Conservation (phyloP, 108 stramenopile genomes). For the Skeletonema menzelii region DNA sequence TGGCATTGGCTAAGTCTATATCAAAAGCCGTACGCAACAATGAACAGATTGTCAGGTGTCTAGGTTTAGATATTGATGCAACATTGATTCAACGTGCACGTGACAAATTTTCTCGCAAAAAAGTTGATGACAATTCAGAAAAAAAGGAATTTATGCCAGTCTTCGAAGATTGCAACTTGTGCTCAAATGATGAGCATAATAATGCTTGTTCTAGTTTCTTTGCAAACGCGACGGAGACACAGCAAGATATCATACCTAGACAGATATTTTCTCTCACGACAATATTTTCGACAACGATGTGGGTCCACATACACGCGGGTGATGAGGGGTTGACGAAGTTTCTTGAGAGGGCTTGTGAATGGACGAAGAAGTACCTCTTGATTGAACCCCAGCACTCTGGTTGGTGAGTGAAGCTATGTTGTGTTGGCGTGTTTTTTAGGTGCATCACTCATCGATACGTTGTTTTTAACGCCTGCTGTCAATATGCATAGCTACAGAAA, state of each 20-base stretch:
- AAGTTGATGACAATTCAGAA: background rate
- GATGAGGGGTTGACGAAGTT: constrained; percentile 47
- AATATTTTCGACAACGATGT: constrained; percentile 65
- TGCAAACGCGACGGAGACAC: background rate
- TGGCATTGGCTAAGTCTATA: constrained; percentile 35
- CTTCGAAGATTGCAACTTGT: constrained; percentile 45
- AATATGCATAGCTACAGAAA: constrained; percentile 50
- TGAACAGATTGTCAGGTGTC: constrained; percentile 20
- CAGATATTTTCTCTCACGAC: constrained; percentile 50
- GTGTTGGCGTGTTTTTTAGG: background rate
- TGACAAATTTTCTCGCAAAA: constrained; percentile 12
- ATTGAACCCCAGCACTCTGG: constrained; percentile 57
- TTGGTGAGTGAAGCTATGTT: constrained; percentile 25
- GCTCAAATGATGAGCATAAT: constrained; percentile 28
- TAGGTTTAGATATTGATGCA: constrained; percentile 56
- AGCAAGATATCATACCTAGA: background rate
- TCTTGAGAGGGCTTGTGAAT: constrained; percentile 39
- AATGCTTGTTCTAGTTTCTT: constrained; percentile 21
- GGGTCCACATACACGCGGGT: constrained; percentile 57
- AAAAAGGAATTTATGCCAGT: background rate
- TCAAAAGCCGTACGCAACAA: background rate
- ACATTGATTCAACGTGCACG: constrained; percentile 46
- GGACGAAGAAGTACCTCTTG: constrained; percentile 49
- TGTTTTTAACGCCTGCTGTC: background rate
- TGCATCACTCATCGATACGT: background rate